phyloP scores from a whole-genome alignment of 1,284 basidiomycete genomes.

The Amylostereum areolatum region DNA sequence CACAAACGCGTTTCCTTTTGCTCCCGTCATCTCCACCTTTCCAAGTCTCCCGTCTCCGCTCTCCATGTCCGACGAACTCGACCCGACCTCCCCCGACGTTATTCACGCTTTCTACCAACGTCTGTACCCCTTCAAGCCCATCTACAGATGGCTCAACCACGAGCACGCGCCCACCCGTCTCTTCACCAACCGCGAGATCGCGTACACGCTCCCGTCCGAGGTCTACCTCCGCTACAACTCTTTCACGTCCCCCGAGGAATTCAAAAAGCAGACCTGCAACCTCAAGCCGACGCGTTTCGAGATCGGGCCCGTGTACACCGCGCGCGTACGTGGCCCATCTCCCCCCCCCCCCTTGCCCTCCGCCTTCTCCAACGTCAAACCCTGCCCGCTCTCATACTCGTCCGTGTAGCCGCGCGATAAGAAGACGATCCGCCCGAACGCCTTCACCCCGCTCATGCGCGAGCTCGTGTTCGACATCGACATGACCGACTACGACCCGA shows the following conservation, averaged over 20 bases:
- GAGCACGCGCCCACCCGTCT: conserved; percentile 69
- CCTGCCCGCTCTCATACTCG: conserved; percentile 6
- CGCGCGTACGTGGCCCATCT: conserved; percentile 53
- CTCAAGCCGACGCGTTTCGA: conserved; percentile 92
- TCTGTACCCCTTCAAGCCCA: conserved; percentile 90
- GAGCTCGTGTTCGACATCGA: conserved; percentile 99
- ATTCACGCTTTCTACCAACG: conserved; percentile 91
- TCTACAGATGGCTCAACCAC: conserved; percentile 95
- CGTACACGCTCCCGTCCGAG: conserved; percentile 91
- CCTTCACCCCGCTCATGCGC: conserved; percentile 75
- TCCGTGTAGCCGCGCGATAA: conserved; percentile 78
- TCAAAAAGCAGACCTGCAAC: conserved; percentile 85
- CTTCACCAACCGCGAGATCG: conserved; percentile 92
- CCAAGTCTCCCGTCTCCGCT: not conserved
- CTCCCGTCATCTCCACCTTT: too few relatives aligned
- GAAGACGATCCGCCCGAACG: conserved; percentile 75
- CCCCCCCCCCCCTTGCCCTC: too few relatives aligned
- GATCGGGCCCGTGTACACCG: conserved; percentile 92
- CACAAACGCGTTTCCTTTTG: too few relatives aligned
- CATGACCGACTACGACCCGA: conserved; percentile 98
- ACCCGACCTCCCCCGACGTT: conserved; percentile 22
- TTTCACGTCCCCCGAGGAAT: conserved; percentile 79
- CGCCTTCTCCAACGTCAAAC: not conserved
- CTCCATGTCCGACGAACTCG: conserved; percentile 14
- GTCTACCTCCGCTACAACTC: conserved; percentile 96